These are phyloP conservation scores for Viola pubescens DNA, from an alignment of 441 rosid genomes.

Conservation along the genomic window DNA sequence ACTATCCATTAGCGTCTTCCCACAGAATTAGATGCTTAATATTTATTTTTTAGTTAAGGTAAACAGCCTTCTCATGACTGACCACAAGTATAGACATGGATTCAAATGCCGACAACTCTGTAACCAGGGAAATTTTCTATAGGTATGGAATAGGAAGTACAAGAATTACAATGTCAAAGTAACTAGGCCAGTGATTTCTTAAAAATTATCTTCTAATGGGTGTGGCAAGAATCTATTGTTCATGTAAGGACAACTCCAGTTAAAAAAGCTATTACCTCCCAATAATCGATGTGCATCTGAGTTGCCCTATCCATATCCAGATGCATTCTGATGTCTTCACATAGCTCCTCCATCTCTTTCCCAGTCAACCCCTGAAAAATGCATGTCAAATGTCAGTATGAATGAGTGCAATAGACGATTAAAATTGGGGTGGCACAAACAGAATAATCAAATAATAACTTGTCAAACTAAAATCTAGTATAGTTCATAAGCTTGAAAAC, in stretches of 20 bases:
- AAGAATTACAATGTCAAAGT: too few relatives aligned
- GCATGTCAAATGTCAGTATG: conserved; percentile 12
- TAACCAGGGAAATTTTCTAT: too few relatives aligned
- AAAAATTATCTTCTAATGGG: background rate
- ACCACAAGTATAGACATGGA: too few relatives aligned
- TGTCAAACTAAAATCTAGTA: background rate
- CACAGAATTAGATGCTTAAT: too few relatives aligned
- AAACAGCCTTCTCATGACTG: too few relatives aligned
- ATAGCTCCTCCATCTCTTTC: conserved; percentile 90
- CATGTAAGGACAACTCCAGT: too few relatives aligned
- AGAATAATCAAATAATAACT: background rate
- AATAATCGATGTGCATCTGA: conserved; percentile 58
- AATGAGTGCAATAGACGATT: background rate
- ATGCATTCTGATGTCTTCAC: conserved; percentile 89
- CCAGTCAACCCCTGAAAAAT: conserved; percentile 70
- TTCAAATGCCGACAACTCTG: too few relatives aligned
- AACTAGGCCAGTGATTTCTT: background rate
- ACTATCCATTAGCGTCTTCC: background rate
- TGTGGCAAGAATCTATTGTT: too few relatives aligned
- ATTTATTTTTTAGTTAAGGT: too few relatives aligned
- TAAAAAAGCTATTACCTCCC: conserved; percentile 58
- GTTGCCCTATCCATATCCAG: conserved; percentile 79
- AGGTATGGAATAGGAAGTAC: too few relatives aligned
- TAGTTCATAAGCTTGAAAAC: too few relatives aligned
- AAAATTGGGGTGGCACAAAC: background rate